Evolutionary conservation across 192 early-diverging fungal genomes (phyloP).

Genomic region (Lobosporangium transversale): DNA sequence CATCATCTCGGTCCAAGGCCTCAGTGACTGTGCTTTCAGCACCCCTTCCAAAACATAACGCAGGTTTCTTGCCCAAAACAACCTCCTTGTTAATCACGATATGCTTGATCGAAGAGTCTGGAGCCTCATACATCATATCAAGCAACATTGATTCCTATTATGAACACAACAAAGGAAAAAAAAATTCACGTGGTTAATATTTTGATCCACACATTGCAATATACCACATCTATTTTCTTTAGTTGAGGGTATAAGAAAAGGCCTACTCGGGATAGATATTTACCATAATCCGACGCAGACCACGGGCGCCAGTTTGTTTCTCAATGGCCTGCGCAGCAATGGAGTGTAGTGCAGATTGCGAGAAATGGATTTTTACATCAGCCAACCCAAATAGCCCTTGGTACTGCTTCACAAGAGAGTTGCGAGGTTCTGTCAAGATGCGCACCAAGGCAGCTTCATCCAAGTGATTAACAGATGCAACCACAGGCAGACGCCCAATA

Average conservation of each 20-base stretch:
- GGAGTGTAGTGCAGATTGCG: conserved; percentile 69
- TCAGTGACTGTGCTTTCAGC: conserved; percentile 37
- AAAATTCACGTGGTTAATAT: too few relatives aligned
- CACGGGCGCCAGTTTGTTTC: conserved; percentile 89
- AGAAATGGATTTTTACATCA: conserved; percentile 76
- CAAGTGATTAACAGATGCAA: conserved; percentile 80
- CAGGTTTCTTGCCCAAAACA: conserved; percentile 67
- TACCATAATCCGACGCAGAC: conserved; percentile 88
- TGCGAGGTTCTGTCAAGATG: conserved; percentile 84
- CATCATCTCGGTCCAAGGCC: conserved; percentile 34
- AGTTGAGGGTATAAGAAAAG: too few relatives aligned
- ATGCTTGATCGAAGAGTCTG: conserved; percentile 74
- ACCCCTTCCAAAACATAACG: conserved; percentile 65
- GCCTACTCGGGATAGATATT: too few relatives aligned
- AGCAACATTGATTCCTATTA: conserved; percentile 77
- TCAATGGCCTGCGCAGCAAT: conserved; percentile 81
- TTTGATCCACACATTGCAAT: too few relatives aligned
- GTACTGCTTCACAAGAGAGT: conserved; percentile 85
- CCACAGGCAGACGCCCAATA: conserved; percentile 87
- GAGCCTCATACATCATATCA: conserved; percentile 85
- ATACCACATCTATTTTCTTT: too few relatives aligned
- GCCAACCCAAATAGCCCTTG: conserved; percentile 75
- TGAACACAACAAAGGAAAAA: too few relatives aligned
- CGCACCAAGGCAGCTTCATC: conserved; percentile 73
- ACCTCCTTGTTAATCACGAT: conserved; percentile 79